A percentile compares a stretch with the other conserved stretches of the same genome.
These are phyloP conservation scores for Cladosporium sp. DNA, from an alignment of 2,329 filamentous ascomycete genomes.

Conservation along the genomic window DNA sequence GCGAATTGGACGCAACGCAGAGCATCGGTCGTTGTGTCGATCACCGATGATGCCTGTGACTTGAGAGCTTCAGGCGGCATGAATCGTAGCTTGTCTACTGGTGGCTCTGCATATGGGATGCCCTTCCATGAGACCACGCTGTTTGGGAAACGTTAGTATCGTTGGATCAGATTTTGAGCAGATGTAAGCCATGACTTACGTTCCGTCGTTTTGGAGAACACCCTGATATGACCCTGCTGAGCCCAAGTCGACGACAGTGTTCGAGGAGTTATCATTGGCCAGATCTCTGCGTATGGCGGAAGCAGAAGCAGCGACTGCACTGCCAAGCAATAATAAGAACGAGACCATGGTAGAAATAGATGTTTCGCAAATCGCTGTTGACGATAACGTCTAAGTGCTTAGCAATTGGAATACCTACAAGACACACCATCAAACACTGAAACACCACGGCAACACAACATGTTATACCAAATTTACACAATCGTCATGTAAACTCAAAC, in stretches of 20 bases:
- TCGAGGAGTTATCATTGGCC: background rate
- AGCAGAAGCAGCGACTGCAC: background rate
- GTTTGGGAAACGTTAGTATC: background rate
- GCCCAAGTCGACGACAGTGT: constrained; percentile 3
- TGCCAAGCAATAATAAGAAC: background rate
- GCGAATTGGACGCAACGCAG: constrained; percentile 24
- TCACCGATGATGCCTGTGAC: background rate
- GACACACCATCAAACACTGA: background rate
- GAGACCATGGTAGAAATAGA: background rate
- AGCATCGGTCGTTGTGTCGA: constrained; percentile 22
- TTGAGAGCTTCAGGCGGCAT: constrained; percentile 7
- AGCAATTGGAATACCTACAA: background rate
- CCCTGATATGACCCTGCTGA: constrained; percentile 6
- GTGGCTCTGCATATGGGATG: constrained; percentile 20
- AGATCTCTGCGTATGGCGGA: background rate
- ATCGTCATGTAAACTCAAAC: background rate
- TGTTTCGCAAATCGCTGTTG: background rate
- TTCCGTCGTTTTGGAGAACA: constrained; percentile 12
- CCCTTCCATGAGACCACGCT: constrained; percentile 17
- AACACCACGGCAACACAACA: background rate
- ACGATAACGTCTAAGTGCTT: background rate
- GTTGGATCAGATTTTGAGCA: no score
- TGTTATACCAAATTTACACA: background rate
- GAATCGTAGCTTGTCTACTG: constrained; percentile 13
- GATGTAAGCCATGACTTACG: background rate